Base-by-base conservation (phyloP, 1,284 basidiomycete species). In the Malassezia pachydermatis region DNA sequence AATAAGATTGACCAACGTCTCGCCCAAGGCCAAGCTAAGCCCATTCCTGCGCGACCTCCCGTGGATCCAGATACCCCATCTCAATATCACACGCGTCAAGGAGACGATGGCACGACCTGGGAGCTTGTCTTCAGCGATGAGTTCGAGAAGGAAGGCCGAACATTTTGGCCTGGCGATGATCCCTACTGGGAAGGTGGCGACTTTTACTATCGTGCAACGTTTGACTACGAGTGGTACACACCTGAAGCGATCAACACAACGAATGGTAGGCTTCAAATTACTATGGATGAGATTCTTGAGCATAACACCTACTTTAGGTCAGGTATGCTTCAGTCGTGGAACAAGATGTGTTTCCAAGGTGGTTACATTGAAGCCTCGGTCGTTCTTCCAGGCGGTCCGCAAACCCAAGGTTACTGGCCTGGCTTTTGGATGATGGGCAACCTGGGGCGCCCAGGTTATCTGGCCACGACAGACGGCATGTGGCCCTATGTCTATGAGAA, bases 91-190 rank as follows among this genome's bases (percentile, higher is more conserved):
- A 61, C 51, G 19, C 58, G 55, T 48, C 60, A 49, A 11, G 45
- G 34, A 16, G 35, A 46, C 27, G 48, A 49, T 22, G 22, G 35
- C 0, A 29, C 22, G 17, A n/a, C 43, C 32, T 72, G 67, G 46
- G 59, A 73, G 19, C 79, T 95, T 25, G 82, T 88, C 2, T 71
- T 71, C 36, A 56, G 51, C 49, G 90, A 96, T 73, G 90, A 96
- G 73, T 70, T 70, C 49, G 81, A 90, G 41, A 74, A 65, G 5
- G 81, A 83, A 25, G 88, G 86, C 6, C 66, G 78, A 40, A 76
- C 75, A 1, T 80, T 80, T 58, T 66, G 60, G 60, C 63, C 67
- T 0, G 66, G 66, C 11, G 68, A 71, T 36, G 68, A 71, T 29
- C 68, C 68, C 1, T 71, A 44, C 51, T 71, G 65, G 65, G 62